Percentiles rank a stretch among this genome's conserved stretches.
Conservation (phyloP, 495 filamentous ascomycete genomes). For the Aspergillus baeticus region DNA sequence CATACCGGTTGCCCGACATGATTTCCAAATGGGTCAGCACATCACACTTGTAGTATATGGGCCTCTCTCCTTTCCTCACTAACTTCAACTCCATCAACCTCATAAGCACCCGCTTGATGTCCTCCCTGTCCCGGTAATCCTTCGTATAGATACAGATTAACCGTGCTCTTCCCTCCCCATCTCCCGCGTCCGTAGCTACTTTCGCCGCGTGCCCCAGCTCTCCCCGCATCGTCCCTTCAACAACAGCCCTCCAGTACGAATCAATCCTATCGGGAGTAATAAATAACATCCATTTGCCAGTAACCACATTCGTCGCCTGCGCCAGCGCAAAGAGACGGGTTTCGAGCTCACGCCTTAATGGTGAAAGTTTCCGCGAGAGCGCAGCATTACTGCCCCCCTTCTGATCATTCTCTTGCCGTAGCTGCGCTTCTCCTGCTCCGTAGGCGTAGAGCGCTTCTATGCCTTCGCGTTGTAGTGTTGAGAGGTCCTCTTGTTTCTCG, state of each 20-base stretch:
- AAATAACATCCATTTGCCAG: constrained; percentile 91
- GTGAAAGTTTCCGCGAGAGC: constrained; percentile 49
- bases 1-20: constrained; percentile 63
- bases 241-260: constrained; percentile 60
- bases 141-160: constrained; percentile 77
- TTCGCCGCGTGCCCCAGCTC: constrained; percentile 69
- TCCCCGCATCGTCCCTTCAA: constrained; percentile 58
- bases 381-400: constrained; percentile 18
- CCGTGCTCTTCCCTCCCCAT: constrained; percentile 36
- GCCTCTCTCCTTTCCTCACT: constrained; percentile 41
- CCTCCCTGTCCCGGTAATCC: constrained; percentile 66
- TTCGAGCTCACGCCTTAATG: constrained; percentile 49
- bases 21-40: constrained; percentile 73
- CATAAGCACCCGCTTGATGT: constrained; percentile 64
- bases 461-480: not conserved
- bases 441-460: not conserved
- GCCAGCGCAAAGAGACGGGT: constrained; percentile 57
- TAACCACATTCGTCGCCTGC: constrained; percentile 48
- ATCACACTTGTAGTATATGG: constrained; percentile 82
- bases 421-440: constrained; percentile 15
- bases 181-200: constrained; percentile 53
- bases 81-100: constrained; percentile 60
- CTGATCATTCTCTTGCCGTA: constrained; percentile 33
- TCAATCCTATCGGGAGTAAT: constrained; percentile 55
- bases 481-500: constrained; percentile 24